Evolutionary conservation across 495 filamentous ascomycete genomes (phyloP).

Genomic region (Penicillium pancosmium): DNA sequence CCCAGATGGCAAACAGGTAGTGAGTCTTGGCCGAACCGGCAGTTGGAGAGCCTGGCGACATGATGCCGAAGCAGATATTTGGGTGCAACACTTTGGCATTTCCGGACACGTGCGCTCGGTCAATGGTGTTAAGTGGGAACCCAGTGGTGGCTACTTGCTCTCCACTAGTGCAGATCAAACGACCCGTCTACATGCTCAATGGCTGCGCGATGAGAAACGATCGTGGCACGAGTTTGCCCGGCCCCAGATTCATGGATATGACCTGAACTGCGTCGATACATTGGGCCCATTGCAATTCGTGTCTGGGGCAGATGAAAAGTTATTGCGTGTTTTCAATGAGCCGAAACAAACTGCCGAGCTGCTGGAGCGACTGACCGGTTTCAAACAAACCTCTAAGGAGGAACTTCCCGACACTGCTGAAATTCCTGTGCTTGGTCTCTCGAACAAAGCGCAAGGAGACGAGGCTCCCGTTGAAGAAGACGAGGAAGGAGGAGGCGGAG

Average conservation of each 20-base stretch:
- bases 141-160: conserved; percentile 79
- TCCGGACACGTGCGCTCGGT: conserved; percentile 82
- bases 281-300: conserved; percentile 74
- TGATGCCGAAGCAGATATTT: conserved; percentile 57
- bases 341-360: conserved; percentile 80
- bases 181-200: conserved; percentile 87
- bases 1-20: conserved; percentile 70
- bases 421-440: conserved; percentile 92
- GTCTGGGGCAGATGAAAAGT: conserved; percentile 97
- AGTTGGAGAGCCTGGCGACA: conserved; percentile 87
- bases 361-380: conserved; percentile 67
- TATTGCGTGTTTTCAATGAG: conserved; percentile 91
- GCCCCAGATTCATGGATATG: conserved; percentile 97
- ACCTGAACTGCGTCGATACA: conserved; percentile 89
- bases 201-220: conserved; percentile 55
- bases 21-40: conserved; percentile 85
- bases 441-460: conserved; percentile 85
- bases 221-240: conserved; percentile 96
- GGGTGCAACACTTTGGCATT: conserved; percentile 76
- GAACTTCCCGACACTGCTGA: conserved; percentile 82
- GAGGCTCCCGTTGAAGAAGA: conserved; percentile 51
- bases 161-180: conserved; percentile 93
- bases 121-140: conserved; percentile 82
- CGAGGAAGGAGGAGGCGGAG: conserved; percentile 29
- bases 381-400: conserved; percentile 43